Base-by-base conservation (phyloP, 2,329 filamentous ascomycete genomes). In the Chrysoporthe deuterocubensis region DNA sequence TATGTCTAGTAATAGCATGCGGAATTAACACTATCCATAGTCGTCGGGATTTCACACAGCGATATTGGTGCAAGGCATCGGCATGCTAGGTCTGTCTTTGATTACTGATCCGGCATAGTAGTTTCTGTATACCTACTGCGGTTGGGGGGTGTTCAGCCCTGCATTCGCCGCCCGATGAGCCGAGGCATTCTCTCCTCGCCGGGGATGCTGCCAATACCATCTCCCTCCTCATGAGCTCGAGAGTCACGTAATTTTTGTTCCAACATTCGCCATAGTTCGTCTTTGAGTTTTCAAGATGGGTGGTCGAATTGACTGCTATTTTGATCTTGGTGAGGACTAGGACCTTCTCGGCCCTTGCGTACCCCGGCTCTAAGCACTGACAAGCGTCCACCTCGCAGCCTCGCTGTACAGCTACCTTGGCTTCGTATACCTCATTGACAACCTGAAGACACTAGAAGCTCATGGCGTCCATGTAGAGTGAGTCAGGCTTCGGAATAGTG, bases 401-500 rank as follows among this genome's bases (percentile, higher is more conserved):
- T 94, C 92, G 34, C 79, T 85, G 60, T 89, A 85, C 73, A 87
- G 85, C 78, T 89, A 87, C 72, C 73, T 88, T 18, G 79, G 81
- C 26, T 82, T 92, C 62, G 75, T 82, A 0, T 85, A 92, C 74
- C 79, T 93, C 34, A 79, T 84, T 43, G 82, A 81, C 63, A 89
- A 90, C 71, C 77, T 84, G 54, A 77, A 82, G 0, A 75, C 83
- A 2, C 82, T 94, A 2, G 78, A 81, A 61, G 82, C 84, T 11
- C 82, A 92, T 76, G 82, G 82, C 43, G 84, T 93, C 6, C 81
- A 89, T 46, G 78, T 94, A 43, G 88, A 93, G 91, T 92, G 80
- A 72, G 88, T 75, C 40, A 11, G 43, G 43, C 16, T 21, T 26
- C 21, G 40, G 32, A 18, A n/a, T 40, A 8, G 13, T 46, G 18